Percentiles rank a stretch among this genome's conserved stretches.
These are phyloP conservation scores for Monsonia emarginata DNA, from an alignment of 441 rosid species.

Conservation along the genomic window DNA sequence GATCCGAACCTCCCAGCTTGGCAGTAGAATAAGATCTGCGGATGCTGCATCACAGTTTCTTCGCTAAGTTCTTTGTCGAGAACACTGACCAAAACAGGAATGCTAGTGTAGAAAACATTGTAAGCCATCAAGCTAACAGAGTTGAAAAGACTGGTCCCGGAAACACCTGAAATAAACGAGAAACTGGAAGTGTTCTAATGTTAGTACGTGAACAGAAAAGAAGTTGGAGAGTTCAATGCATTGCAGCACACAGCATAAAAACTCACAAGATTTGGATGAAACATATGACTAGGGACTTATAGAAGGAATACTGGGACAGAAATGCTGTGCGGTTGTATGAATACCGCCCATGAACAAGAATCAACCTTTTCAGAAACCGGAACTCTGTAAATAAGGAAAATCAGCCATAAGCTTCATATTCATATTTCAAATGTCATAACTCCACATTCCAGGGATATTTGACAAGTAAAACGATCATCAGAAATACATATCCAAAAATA, in stretches of 20 bases:
- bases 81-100: slow-evolving; percentile 86
- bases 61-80: slow-evolving; percentile 96
- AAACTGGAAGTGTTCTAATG: slow-evolving; percentile 46
- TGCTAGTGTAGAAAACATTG: slow-evolving; percentile 91
- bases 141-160: slow-evolving; percentile 97
- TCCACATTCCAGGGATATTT: neutral
- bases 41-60: slow-evolving; percentile 93
- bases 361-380: slow-evolving; percentile 81
- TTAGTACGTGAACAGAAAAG: slow-evolving; percentile 31
- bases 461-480: neutral
- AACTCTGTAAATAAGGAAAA: slow-evolving; percentile 53
- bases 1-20: slow-evolving; percentile 88
- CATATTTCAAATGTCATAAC: neutral
- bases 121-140: slow-evolving; percentile 98
- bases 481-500: neutral
- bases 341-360: slow-evolving; percentile 93
- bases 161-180: slow-evolving; percentile 97
- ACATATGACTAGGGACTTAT: slow-evolving; percentile 82
- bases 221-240: neutral
- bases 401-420: neutral
- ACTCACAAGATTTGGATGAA: slow-evolving; percentile 99
- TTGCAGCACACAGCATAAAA: slow-evolving; percentile 8
- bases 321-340: slow-evolving; percentile 97
- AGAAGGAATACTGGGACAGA: slow-evolving; percentile 93
- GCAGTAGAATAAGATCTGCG: slow-evolving; percentile 92